phyloP scores from a whole-genome alignment of 2,329 filamentous ascomycete genomes.

The Orbilia brochopaga region DNA sequence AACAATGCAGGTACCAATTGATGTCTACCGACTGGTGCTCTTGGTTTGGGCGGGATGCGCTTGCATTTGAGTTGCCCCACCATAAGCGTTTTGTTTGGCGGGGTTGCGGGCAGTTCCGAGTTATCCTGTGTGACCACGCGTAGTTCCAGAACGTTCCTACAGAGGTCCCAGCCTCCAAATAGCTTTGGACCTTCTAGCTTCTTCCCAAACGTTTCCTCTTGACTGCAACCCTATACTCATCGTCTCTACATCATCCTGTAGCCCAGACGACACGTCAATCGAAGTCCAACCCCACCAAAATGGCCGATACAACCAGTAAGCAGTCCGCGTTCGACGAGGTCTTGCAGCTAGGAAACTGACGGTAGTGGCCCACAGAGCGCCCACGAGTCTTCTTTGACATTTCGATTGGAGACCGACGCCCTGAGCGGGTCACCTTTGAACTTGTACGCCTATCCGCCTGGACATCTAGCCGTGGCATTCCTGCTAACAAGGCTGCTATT shows the following conservation, averaged over 20 bases:
- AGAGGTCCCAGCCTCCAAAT: conserved; percentile 12
- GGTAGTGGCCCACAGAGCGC: conserved; percentile 50
- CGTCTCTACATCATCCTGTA: not conserved
- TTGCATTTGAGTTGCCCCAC: conserved; percentile 29
- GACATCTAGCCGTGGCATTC: conserved; percentile 28
- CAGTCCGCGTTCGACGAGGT: not conserved
- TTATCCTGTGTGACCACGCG: conserved; percentile 32
- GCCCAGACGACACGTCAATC: not conserved
- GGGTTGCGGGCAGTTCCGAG: conserved; percentile 20
- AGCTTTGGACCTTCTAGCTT: conserved; percentile 10
- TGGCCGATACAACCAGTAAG: conserved; percentile 40
- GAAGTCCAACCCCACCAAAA: not conserved
- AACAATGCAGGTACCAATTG: conserved; percentile 38
- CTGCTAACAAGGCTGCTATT: conserved; percentile 10
- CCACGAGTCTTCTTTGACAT: conserved; percentile 90
- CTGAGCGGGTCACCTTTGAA: conserved; percentile 84
- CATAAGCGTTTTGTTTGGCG: conserved; percentile 40
- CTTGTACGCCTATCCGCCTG: conserved; percentile 64
- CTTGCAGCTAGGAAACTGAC: not conserved
- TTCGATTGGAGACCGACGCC: conserved; percentile 73
- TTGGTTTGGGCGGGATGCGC: conserved; percentile 1
- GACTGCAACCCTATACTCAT: not conserved
- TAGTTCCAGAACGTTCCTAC: conserved; percentile 47
- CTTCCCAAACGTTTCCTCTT: not conserved
- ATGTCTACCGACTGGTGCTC: not conserved